Evolutionary conservation across 805 yeast species (phyloP).

Genomic region (Teunomyces atbi): DNA sequence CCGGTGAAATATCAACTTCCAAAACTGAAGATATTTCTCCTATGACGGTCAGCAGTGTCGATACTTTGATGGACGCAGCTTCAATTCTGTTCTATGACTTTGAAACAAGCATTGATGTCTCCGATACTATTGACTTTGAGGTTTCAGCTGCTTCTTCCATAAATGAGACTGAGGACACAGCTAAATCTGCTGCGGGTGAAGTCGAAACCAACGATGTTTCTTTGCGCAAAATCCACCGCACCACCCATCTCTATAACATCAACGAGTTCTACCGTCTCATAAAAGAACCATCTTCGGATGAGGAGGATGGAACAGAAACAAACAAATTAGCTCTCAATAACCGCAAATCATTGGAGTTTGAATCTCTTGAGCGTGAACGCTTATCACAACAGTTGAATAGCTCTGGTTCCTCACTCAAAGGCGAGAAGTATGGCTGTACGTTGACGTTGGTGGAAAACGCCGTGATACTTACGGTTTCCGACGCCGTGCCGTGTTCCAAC

Average conservation of each 20-base stretch:
- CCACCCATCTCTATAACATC: conserved; percentile 16
- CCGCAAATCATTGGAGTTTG: conserved; percentile 21
- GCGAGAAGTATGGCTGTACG: conserved; percentile 6
- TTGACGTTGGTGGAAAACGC: conserved; percentile 21
- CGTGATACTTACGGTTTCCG: conserved; percentile 13
- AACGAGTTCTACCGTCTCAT: conserved; percentile 15
- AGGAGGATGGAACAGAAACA: conserved; percentile 3
- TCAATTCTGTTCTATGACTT: conserved; percentile 17
- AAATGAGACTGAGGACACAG: conserved; percentile 3
- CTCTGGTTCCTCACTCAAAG: background rate
- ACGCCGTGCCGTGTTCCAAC: background rate
- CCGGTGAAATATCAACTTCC: conserved; percentile 10
- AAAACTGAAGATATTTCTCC: conserved; percentile 6
- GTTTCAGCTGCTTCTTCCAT: background rate
- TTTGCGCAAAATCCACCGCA: conserved; percentile 10
- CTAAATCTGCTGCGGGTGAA: background rate
- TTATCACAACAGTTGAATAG: conserved; percentile 12
- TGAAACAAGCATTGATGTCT: conserved; percentile 9
- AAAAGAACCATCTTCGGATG: background rate
- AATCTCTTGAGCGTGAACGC: conserved; percentile 14
- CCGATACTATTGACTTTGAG: conserved; percentile 3
- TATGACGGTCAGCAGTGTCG: conserved; percentile 14
- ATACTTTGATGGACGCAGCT: conserved; percentile 17
- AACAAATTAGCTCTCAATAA: conserved; percentile 15
- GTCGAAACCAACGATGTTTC: conserved; percentile 3